These are phyloP conservation scores for Leishmania lainsoni DNA, from an alignment of 208 protist species.

Conservation along the genomic window DNA sequence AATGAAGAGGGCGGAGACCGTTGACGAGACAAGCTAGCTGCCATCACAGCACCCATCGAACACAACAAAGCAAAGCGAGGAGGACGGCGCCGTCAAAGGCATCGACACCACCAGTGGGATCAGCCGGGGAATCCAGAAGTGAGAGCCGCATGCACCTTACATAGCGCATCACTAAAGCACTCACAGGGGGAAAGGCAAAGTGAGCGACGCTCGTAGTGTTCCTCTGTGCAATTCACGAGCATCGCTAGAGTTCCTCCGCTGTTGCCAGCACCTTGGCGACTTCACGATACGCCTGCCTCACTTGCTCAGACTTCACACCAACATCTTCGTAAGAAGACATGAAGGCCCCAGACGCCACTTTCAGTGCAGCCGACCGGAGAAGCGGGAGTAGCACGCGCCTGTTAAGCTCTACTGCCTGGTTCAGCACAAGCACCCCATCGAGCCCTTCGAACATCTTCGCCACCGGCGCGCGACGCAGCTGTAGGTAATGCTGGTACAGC, in stretches of 20 bases:
- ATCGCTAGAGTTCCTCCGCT: constrained; percentile 42
- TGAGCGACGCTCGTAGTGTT: not conserved
- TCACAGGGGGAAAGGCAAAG: not conserved
- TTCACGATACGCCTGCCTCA: constrained; percentile 61
- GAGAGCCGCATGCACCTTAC: not conserved
- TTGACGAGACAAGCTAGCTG: no score
- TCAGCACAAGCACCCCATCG: constrained; percentile 79
- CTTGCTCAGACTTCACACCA: constrained; percentile 53
- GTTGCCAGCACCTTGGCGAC: constrained; percentile 60
- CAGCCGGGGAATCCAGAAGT: not conserved
- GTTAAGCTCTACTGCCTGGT: constrained; percentile 76
- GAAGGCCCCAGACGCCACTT: constrained; percentile 81
- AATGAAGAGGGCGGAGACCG: not conserved
- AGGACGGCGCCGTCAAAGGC: not conserved
- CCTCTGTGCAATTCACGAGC: not conserved
- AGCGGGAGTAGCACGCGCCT: constrained; percentile 65
- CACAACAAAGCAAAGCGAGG: not conserved
- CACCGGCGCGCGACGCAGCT: constrained; percentile 44
- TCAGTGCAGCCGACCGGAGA: constrained; percentile 76
- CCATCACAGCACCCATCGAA: not conserved
- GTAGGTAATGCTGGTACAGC: constrained; percentile 42
- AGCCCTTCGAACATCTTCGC: constrained; percentile 48
- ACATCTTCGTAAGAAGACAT: constrained; percentile 75
- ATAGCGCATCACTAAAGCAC: not conserved
- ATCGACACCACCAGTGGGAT: not conserved